These are phyloP conservation scores for Flaveria trinervia DNA, from an alignment of 129 eudicot species.

Conservation along the genomic window DNA sequence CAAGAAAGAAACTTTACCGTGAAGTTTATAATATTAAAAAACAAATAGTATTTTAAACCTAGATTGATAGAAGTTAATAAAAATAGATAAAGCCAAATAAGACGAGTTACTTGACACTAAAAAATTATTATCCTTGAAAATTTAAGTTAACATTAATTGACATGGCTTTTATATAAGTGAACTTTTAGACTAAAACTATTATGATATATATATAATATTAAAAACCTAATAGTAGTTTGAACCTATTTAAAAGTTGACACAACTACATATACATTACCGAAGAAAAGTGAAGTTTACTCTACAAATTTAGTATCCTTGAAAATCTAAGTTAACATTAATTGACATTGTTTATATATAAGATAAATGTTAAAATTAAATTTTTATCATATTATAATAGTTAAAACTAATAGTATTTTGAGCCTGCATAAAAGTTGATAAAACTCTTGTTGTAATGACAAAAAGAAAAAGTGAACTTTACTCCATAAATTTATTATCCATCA, in stretches of 20 bases:
- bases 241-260: neutral
- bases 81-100: neutral
- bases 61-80: neutral
- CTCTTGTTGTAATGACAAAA: too few relatives aligned
- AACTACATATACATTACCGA: neutral
- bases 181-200: too few relatives aligned
- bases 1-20: too few relatives aligned
- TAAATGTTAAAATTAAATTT: too few relatives aligned
- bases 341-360: neutral
- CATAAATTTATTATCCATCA: too few relatives aligned
- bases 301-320: neutral
- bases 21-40: neutral
- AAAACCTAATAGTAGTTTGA: neutral
- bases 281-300: neutral
- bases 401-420: too few relatives aligned
- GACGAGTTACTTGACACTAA: neutral
- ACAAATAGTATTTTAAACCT: neutral
- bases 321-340: neutral
- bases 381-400: too few relatives aligned
- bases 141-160: slow-evolving; percentile 1
- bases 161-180: neutral
- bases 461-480: too few relatives aligned
- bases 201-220: neutral
- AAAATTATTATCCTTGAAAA: neutral
- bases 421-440: too few relatives aligned